Conservation (phyloP, 2,329 filamentous ascomycete species). For the Nigrospora oryzae region DNA sequence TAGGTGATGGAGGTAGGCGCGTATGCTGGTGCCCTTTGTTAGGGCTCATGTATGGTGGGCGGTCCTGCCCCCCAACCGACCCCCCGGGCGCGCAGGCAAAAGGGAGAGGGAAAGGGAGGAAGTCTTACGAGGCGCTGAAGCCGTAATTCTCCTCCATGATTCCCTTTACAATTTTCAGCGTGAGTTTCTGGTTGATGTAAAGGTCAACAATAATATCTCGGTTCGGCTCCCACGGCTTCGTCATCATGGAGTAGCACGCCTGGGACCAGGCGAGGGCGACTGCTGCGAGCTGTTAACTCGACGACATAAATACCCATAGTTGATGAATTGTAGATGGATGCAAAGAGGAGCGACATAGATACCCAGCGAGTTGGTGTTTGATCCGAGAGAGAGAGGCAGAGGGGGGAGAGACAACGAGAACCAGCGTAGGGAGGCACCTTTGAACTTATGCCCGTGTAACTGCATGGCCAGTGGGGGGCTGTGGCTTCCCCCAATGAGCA, state of each 20-base stretch:
- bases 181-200: slow-evolving; percentile 27
- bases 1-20: slow-evolving; percentile 34
- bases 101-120: slow-evolving; percentile 9
- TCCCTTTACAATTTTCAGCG: slow-evolving; percentile 29
- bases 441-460: too few relatives aligned
- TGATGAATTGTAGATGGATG: too few relatives aligned
- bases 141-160: slow-evolving; percentile 27
- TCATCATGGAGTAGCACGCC: slow-evolving; percentile 27
- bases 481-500: too few relatives aligned
- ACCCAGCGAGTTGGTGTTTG: too few relatives aligned
- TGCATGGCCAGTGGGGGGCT: too few relatives aligned
- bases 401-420: too few relatives aligned
- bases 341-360: too few relatives aligned
- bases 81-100: neutral
- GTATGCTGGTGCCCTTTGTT: slow-evolving; percentile 15
- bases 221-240: slow-evolving; percentile 32
- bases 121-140: neutral
- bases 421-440: too few relatives aligned
- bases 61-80: neutral
- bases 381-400: too few relatives aligned
- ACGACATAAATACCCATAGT: neutral
- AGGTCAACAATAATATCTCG: slow-evolving; percentile 25
- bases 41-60: too few relatives aligned
- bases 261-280: neutral
- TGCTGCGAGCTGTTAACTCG: too few relatives aligned